A percentile compares a stretch with the other conserved stretches of the same genome.
Conservation (phyloP, 805 yeast genomes). For the Wickerhamiella alocasiicola region DNA sequence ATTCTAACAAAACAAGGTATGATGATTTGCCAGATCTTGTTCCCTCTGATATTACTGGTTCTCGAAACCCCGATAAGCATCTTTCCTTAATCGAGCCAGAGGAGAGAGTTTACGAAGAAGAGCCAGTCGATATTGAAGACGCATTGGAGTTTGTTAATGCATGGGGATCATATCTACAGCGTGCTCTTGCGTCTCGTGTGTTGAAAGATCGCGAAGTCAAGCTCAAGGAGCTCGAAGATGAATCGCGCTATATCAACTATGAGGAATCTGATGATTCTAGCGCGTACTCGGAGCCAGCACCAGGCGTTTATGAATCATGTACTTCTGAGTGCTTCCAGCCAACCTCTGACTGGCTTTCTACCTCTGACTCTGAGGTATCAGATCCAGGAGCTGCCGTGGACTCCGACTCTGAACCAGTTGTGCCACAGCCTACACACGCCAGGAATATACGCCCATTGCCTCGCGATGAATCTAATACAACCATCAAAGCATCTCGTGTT, state of each 20-base stretch:
- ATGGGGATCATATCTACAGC: conserved; percentile 25
- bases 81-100: background rate
- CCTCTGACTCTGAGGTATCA: background rate
- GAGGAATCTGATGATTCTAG: conserved; percentile 8
- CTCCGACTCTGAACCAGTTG: background rate
- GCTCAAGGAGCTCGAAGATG: conserved; percentile 4
- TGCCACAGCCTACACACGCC: background rate
- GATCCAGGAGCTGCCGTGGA: background rate
- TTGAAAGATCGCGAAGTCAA: conserved; percentile 20
- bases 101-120: background rate
- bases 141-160: conserved; percentile 24
- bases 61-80: background rate
- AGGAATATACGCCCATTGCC: background rate
- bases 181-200: conserved; percentile 26
- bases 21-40: conserved; percentile 8
- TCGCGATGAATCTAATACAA: background rate
- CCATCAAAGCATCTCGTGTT: too few relatives aligned
- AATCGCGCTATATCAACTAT: conserved; percentile 11
- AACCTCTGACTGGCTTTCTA: conserved; percentile 1
- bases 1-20: conserved; percentile 2
- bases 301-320: conserved; percentile 8
- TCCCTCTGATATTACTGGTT: background rate
- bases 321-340: conserved; percentile 8
- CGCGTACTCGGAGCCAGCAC: background rate
- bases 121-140: conserved; percentile 19